Evolutionary conservation across 805 yeast species (phyloP).

Genomic region (Starmerella riodocensis): DNA sequence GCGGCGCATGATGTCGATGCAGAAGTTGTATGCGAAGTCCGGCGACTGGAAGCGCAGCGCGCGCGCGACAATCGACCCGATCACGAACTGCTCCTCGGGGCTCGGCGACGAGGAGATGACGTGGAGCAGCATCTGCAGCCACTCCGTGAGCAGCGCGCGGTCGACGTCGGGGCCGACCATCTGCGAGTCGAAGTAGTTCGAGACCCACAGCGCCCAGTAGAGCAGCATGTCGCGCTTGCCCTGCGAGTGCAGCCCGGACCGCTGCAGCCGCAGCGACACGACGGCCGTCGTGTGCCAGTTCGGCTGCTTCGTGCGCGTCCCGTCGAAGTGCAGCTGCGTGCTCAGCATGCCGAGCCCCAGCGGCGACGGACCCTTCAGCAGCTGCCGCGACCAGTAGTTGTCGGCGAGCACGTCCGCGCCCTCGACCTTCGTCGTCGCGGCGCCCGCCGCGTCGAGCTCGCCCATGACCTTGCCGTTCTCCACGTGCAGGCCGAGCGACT

Average conservation of each 20-base stretch:
- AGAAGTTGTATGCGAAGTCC: constrained; percentile 42
- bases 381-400: constrained; percentile 11
- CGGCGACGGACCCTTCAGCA: constrained; percentile 22
- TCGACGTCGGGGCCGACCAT: constrained; percentile 25
- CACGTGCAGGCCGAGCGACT: constrained; percentile 9
- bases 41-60: constrained; percentile 49
- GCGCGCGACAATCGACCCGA: constrained; percentile 51
- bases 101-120: constrained; percentile 27
- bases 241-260: constrained; percentile 11
- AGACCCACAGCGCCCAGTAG: constrained; percentile 27
- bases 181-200: constrained; percentile 18
- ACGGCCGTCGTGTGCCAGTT: not conserved
- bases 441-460: not conserved
- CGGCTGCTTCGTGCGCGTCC: constrained; percentile 12
- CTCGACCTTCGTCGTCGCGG: constrained; percentile 3
- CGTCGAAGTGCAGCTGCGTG: constrained; percentile 25
- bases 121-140: constrained; percentile 32
- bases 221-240: constrained; percentile 28
- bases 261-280: not conserved
- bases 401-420: constrained; percentile 13
- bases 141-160: constrained; percentile 27
- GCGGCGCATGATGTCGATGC: constrained; percentile 44
- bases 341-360: constrained; percentile 27
- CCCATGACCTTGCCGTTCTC: not conserved
- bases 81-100: constrained; percentile 24